Evolutionary conservation across 495 filamentous ascomycete species (phyloP).

Genomic region (Podospora pseudopauciseta): DNA sequence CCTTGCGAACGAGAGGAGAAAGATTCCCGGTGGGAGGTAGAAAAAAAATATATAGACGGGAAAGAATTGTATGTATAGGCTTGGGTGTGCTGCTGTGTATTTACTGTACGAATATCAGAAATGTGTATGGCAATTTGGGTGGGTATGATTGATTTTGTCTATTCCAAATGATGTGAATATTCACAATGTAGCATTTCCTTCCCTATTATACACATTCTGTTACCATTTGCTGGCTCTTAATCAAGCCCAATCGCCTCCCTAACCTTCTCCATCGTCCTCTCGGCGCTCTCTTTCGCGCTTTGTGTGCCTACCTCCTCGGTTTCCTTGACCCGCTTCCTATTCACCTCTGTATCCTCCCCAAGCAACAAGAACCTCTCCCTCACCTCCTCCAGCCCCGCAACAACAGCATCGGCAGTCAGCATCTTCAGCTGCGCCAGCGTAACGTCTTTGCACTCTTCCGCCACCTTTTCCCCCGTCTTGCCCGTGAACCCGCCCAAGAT

Average conservation of each 20-base stretch:
- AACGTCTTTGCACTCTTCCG: constrained; percentile 38
- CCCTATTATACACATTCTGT: not conserved
- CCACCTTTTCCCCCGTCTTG: constrained; percentile 55
- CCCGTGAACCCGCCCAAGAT: constrained; percentile 61
- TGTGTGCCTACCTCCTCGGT: constrained; percentile 57
- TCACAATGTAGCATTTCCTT: not conserved
- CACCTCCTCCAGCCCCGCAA: constrained; percentile 52
- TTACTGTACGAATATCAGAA: constrained; percentile 10
- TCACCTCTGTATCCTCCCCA: constrained; percentile 37
- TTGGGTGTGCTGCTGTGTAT: not conserved
- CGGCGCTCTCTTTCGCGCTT: constrained; percentile 61
- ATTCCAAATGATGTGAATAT: no score
- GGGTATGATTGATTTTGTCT: no score
- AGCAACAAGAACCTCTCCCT: constrained; percentile 59
- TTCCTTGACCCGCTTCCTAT: constrained; percentile 46
- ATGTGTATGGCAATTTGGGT: not conserved
- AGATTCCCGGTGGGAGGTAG: constrained; percentile 28
- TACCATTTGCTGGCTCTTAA: not conserved
- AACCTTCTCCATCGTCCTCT: constrained; percentile 62
- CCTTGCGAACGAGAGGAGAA: constrained; percentile 49
- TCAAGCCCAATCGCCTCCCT: constrained; percentile 58
- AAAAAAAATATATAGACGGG: constrained; percentile 9
- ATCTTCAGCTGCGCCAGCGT: constrained; percentile 64
- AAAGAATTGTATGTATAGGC: constrained; percentile 20
- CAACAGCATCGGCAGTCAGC: constrained; percentile 53